Percentiles rank a stretch among this genome's conserved stretches.
Conservation (phyloP, 768 basidiomycete species). For the Chalciporus sphaerocephalus region DNA sequence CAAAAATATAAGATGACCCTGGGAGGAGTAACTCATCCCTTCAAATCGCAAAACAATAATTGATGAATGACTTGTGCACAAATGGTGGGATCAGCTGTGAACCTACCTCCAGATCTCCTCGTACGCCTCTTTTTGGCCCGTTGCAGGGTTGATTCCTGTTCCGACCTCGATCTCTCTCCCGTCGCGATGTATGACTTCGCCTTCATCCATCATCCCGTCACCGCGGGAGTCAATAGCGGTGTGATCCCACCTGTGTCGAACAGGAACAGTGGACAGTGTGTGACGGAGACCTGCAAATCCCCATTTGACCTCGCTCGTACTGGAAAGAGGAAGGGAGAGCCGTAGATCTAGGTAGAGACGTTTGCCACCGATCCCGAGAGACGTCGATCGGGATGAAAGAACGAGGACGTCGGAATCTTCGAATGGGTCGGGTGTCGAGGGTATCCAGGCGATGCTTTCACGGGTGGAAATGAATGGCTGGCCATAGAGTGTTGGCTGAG, state of each 20-base stretch:
- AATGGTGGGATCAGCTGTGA: background rate
- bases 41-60: background rate
- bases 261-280: slow-evolving; percentile 18
- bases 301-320: slow-evolving; percentile 19
- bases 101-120: slow-evolving; percentile 24
- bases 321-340: slow-evolving; percentile 20
- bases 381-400: slow-evolving; percentile 25
- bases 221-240: slow-evolving; percentile 18
- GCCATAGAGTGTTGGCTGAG: slow-evolving; percentile 4
- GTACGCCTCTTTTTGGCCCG: slow-evolving; percentile 15
- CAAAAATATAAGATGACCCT: slow-evolving; percentile 18
- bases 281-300: slow-evolving; percentile 22
- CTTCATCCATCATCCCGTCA: slow-evolving; percentile 15
- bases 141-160: slow-evolving; percentile 20
- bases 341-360: slow-evolving; percentile 26
- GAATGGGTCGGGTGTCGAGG: slow-evolving; percentile 10
- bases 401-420: slow-evolving; percentile 29
- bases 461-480: slow-evolving; percentile 20
- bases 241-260: slow-evolving; percentile 19
- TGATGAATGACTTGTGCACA: background rate
- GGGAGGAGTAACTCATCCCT: slow-evolving; percentile 19
- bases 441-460: slow-evolving; percentile 23
- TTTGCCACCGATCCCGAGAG: slow-evolving; percentile 11
- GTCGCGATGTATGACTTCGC: slow-evolving; percentile 15
- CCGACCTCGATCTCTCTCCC: slow-evolving; percentile 25